Evolutionary conservation across 1,284 basidiomycete species (phyloP).

Genomic region (Ceratobasidium sp.): DNA sequence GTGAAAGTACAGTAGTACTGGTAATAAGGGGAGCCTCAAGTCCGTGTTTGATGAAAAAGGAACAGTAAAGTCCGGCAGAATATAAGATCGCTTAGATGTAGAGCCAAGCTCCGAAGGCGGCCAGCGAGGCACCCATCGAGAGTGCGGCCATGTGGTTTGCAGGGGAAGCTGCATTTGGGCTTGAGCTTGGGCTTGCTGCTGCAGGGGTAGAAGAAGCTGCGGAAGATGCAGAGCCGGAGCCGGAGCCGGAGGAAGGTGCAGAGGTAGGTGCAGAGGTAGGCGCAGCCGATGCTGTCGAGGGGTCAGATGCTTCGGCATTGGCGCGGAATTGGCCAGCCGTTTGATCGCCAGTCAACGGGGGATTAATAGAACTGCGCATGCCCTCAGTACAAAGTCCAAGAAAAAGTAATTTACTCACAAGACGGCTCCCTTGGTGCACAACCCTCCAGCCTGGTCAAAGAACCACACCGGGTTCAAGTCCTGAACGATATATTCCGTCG

Average conservation of each 20-base stretch:
- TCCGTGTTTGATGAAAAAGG: conserved; percentile 13
- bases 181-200: background rate
- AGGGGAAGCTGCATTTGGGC: conserved; percentile 1
- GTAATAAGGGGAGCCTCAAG: conserved; percentile 33
- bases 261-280: conserved; percentile 16
- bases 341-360: conserved; percentile 31
- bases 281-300: conserved; percentile 9
- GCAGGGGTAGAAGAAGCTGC: conserved; percentile 7
- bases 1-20: conserved; percentile 15
- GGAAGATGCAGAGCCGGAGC: background rate
- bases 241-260: background rate
- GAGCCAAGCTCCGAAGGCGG: conserved; percentile 38
- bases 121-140: conserved; percentile 35
- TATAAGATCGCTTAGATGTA: conserved; percentile 10
- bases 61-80: background rate
- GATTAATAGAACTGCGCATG: conserved; percentile 32
- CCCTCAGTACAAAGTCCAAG: background rate
- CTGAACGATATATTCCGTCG: conserved; percentile 23
- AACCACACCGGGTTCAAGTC: conserved; percentile 37
- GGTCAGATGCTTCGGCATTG: conserved; percentile 39
- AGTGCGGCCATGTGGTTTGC: conserved; percentile 19
- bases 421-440: conserved; percentile 36
- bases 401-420: conserved; percentile 6
- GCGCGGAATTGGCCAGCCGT: conserved; percentile 42
- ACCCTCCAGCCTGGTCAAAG: conserved; percentile 41